Conservation (phyloP, 2,329 filamentous ascomycete species). For the Talaromyces sp. region DNA sequence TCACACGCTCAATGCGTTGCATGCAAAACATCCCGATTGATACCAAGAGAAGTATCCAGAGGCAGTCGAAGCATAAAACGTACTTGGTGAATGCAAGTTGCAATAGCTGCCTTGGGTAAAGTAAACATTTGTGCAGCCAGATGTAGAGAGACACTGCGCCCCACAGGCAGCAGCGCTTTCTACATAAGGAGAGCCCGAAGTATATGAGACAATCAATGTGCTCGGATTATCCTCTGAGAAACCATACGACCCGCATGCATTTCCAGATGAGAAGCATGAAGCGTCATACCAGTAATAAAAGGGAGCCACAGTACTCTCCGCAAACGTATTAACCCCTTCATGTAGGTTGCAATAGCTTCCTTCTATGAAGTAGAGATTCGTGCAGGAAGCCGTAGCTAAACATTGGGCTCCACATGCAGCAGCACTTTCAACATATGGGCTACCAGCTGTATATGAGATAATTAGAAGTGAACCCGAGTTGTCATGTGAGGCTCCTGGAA, state of each 20-base stretch:
- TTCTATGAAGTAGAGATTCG: not conserved
- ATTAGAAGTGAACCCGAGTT: too few relatives aligned
- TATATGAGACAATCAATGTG: not conserved
- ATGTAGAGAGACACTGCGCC: slow-evolving; percentile 2
- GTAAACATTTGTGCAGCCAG: slow-evolving; percentile 1
- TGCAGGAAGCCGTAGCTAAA: not conserved
- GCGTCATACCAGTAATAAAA: slow-evolving; percentile 5
- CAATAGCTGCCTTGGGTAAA: slow-evolving; percentile 4
- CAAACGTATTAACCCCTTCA: not conserved
- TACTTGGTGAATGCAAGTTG: not conserved
- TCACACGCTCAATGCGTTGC: not conserved
- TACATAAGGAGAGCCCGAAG: not conserved
- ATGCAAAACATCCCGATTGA: slow-evolving; percentile 2
- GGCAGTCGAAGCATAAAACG: not conserved
- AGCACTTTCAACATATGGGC: too few relatives aligned
- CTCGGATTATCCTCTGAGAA: not conserved
- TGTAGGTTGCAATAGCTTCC: not conserved
- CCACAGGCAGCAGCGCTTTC: slow-evolving; percentile 7
- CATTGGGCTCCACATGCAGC: not conserved
- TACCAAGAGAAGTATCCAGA: slow-evolving; percentile 8
- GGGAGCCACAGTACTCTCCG: not conserved
- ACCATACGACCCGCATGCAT: not conserved
- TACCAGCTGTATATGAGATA: too few relatives aligned
- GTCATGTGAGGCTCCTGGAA: too few relatives aligned
- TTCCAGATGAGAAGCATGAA: not conserved